These are phyloP conservation scores for Gaertneriomyces sp. DNA, from an alignment of 192 early-diverging fungal genomes.

Conservation along the genomic window DNA sequence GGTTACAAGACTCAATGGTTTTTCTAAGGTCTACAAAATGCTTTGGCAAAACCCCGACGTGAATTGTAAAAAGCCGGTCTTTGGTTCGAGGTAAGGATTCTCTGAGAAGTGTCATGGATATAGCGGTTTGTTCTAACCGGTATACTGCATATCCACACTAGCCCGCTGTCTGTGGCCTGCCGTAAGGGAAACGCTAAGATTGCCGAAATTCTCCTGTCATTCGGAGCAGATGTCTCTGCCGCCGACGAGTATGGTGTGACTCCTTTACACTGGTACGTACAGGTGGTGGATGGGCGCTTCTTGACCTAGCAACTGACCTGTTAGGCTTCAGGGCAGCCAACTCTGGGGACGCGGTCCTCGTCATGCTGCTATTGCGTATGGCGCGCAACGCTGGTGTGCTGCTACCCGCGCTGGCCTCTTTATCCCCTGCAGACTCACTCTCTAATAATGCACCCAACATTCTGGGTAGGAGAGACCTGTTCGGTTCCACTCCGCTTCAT, in stretches of 20 bases:
- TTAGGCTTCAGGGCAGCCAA: constrained; percentile 13
- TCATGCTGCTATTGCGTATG: constrained; percentile 5
- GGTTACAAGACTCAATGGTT: neutral
- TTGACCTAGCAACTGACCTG: neutral
- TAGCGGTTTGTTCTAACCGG: neutral
- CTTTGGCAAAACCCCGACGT: constrained; percentile 17
- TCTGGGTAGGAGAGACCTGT: constrained; percentile 10
- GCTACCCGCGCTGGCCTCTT: neutral
- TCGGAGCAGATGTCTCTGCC: constrained; percentile 17
- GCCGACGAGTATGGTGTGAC: constrained; percentile 21
- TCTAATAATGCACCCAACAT: neutral
- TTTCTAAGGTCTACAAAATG: constrained; percentile 15
- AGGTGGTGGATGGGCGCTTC: neutral
- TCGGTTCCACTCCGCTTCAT: constrained; percentile 22
- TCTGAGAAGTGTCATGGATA: neutral
- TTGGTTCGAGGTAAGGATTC: constrained; percentile 15
- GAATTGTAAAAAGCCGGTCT: constrained; percentile 20
- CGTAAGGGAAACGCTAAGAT: constrained; percentile 15
- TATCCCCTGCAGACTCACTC: neutral
- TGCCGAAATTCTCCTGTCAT: constrained; percentile 11
- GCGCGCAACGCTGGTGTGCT: constrained; percentile 4
- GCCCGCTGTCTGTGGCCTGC: constrained; percentile 25
- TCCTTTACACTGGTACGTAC: constrained; percentile 18
- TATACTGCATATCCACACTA: neutral
- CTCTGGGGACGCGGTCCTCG: constrained; percentile 11